Percentiles rank a stretch among this genome's conserved stretches.
phyloP scores from a whole-genome alignment of 1,284 basidiomycete genomes.

The Rhodotorula sp. region DNA sequence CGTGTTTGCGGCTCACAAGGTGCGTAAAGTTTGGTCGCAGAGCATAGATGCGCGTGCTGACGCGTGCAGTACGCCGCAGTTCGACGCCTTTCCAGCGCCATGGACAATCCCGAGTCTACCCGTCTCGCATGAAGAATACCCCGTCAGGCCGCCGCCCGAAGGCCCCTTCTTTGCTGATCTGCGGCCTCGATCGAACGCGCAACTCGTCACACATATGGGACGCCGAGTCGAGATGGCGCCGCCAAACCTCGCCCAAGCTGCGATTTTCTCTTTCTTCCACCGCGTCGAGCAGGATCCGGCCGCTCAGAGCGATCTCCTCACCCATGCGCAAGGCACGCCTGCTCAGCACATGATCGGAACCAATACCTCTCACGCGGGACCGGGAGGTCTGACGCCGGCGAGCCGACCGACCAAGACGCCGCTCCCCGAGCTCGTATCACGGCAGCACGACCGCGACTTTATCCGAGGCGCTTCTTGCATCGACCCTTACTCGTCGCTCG shows the following conservation, averaged over 20 bases:
- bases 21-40: constrained; percentile 25
- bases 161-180: constrained; percentile 54
- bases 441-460: constrained; percentile 52
- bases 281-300: constrained; percentile 49
- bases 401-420: constrained; percentile 41
- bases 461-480: constrained; percentile 49
- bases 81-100: constrained; percentile 55
- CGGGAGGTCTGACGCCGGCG: constrained; percentile 10
- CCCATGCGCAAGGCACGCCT: constrained; percentile 18
- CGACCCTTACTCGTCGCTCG: constrained; percentile 50
- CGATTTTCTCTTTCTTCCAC: constrained; percentile 49
- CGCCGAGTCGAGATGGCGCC: constrained; percentile 44
- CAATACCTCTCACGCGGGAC: background rate
- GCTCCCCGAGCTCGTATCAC: constrained; percentile 42
- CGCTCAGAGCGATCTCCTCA: constrained; percentile 30
- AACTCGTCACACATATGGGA: constrained; percentile 50
- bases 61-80: constrained; percentile 43
- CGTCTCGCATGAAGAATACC: constrained; percentile 39
- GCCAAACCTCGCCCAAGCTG: constrained; percentile 48
- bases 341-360: constrained; percentile 16
- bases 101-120: constrained; percentile 54
- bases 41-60: background rate
- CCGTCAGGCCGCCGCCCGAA: constrained; percentile 32
- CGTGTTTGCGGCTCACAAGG: constrained; percentile 57
- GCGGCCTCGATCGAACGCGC: constrained; percentile 47